Evolutionary conservation across 352 stramenopile genomes (phyloP).

Genomic region (Phytopythium ostracodes): DNA sequence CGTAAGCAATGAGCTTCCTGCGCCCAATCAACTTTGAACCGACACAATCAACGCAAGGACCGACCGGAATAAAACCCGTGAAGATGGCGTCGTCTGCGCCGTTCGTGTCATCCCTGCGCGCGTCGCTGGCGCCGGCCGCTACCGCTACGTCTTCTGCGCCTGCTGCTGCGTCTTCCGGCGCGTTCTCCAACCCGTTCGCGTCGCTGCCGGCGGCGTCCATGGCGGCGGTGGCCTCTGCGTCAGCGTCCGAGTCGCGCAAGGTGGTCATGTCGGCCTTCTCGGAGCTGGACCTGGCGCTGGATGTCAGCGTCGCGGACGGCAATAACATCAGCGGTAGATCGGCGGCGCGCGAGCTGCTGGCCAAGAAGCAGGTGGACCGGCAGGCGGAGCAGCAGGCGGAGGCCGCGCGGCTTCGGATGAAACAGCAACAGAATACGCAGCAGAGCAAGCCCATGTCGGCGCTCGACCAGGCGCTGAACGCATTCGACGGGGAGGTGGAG

Average conservation of each 20-base stretch:
- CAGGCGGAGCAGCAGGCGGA: conserved; percentile 26
- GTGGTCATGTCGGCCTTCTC: conserved; percentile 58
- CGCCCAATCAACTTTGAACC: neutral
- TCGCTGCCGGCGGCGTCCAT: conserved; percentile 4
- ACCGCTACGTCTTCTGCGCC: neutral
- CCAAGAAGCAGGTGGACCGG: conserved; percentile 39
- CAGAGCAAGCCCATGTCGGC: conserved; percentile 26
- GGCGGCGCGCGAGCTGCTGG: conserved; percentile 48
- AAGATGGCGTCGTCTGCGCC: conserved; percentile 17
- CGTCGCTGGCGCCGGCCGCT: conserved; percentile 15
- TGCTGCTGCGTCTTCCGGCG: neutral
- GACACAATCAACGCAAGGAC: neutral
- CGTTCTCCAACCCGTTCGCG: conserved; percentile 20
- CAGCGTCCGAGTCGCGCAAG: conserved; percentile 12
- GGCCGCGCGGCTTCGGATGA: conserved; percentile 23
- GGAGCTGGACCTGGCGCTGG: conserved; percentile 43
- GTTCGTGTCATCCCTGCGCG: conserved; percentile 44
- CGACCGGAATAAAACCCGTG: neutral
- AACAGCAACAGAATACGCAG: conserved; percentile 23
- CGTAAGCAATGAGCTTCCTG: neutral
- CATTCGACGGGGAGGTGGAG: conserved; percentile 55
- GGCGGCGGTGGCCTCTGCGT: conserved; percentile 1
- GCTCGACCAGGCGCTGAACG: conserved; percentile 54
- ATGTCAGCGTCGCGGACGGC: conserved; percentile 20
- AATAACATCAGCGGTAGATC: conserved; percentile 12